phyloP scores from a whole-genome alignment of 2,329 filamentous ascomycete genomes.

The Fusarium tanahbumbuense region DNA sequence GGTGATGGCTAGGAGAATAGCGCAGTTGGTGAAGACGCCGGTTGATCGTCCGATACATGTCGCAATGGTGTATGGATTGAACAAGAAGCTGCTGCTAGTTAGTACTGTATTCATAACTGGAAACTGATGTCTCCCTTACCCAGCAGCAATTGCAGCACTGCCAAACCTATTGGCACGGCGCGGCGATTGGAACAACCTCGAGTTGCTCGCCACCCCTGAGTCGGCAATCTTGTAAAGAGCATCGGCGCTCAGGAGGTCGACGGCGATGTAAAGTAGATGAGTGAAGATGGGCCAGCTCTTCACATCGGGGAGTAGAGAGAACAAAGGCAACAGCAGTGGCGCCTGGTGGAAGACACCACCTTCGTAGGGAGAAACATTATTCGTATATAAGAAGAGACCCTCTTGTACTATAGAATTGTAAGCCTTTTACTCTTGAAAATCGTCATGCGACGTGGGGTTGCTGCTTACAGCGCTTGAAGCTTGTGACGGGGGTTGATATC shows the following conservation, averaged over 20 bases:
- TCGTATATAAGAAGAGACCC: slow-evolving; percentile 93
- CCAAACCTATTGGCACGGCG: slow-evolving; percentile 80
- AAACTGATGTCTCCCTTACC: slow-evolving; percentile 62
- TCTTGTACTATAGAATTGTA: slow-evolving; percentile 71
- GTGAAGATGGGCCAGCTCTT: slow-evolving; percentile 76
- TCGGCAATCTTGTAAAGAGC: slow-evolving; percentile 83
- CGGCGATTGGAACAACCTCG: slow-evolving; percentile 81
- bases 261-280: slow-evolving; percentile 79
- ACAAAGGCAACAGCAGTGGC: slow-evolving; percentile 89
- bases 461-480: slow-evolving; percentile 91
- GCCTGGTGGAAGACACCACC: slow-evolving; percentile 87
- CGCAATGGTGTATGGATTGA: slow-evolving; percentile 93
- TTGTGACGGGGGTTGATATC: slow-evolving; percentile 95
- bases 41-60: slow-evolving; percentile 92
- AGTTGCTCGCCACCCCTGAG: slow-evolving; percentile 80
- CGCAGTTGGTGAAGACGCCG: slow-evolving; percentile 87
- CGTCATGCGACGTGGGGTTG: background rate
- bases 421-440: background rate
- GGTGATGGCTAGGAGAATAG: slow-evolving; percentile 84
- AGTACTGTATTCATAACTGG: slow-evolving; percentile 12
- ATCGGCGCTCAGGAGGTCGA: slow-evolving; percentile 86
- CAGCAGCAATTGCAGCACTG: slow-evolving; percentile 79
- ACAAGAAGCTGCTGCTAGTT: slow-evolving; percentile 74
- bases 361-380: slow-evolving; percentile 97
- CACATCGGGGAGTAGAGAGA: slow-evolving; percentile 84